Conservation (phyloP, 1,139 yeast genomes). For the Kurtzmaniella natalensis region DNA sequence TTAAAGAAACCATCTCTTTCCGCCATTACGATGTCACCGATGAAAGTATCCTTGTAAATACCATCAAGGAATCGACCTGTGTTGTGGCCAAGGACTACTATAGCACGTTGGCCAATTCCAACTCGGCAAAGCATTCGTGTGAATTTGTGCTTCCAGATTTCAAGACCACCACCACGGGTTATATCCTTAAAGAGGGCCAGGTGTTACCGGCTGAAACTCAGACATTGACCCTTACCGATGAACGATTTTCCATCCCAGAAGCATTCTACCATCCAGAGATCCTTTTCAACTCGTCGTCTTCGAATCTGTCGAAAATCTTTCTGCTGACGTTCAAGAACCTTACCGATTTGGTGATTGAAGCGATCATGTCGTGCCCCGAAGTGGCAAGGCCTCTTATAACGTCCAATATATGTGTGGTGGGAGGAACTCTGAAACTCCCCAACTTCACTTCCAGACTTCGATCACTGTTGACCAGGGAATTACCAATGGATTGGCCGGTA, state of each 20-base stretch:
- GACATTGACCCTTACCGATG: slow-evolving; percentile 67
- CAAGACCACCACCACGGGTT: slow-evolving; percentile 71
- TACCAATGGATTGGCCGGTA: slow-evolving; percentile 66
- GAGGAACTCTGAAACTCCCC: slow-evolving; percentile 74
- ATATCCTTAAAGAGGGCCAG: slow-evolving; percentile 24
- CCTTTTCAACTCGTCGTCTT: slow-evolving; percentile 31
- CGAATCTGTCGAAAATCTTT: slow-evolving; percentile 30
- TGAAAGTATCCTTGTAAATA: slow-evolving; percentile 79
- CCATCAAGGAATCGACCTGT: slow-evolving; percentile 78
- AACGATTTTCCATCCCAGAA: slow-evolving; percentile 85
- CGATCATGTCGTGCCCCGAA: slow-evolving; percentile 69
- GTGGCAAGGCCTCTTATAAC: slow-evolving; percentile 71
- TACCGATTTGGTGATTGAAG: slow-evolving; percentile 71
- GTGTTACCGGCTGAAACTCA: slow-evolving; percentile 50
- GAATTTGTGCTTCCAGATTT: slow-evolving; percentile 86
- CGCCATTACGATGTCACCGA: slow-evolving; percentile 93
- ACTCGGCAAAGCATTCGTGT: slow-evolving; percentile 27
- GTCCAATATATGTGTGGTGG: slow-evolving; percentile 75
- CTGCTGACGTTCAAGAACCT: slow-evolving; percentile 64
- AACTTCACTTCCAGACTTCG: slow-evolving; percentile 62
- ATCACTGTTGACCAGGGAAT: slow-evolving; percentile 57
- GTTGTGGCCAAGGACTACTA: slow-evolving; percentile 69
- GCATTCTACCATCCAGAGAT: slow-evolving; percentile 82
- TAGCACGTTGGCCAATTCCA: slow-evolving; percentile 38
- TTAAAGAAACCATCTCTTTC: slow-evolving; percentile 81